These are phyloP conservation scores for Gyromitra esculenta DNA, from an alignment of 2,329 filamentous ascomycete genomes.

Conservation along the genomic window DNA sequence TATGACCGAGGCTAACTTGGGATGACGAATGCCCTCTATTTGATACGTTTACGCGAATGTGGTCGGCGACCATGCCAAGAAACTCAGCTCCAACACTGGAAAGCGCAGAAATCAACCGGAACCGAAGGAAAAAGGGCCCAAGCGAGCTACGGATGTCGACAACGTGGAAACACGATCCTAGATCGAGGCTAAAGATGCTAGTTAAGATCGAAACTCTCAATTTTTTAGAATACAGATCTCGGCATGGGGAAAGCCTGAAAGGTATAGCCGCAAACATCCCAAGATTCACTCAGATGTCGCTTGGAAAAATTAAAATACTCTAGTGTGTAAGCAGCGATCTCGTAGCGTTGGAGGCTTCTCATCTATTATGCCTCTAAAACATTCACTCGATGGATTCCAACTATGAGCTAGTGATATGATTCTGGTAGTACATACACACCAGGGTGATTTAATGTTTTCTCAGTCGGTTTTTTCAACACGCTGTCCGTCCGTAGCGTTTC, in stretches of 20 bases:
- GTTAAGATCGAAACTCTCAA: slow-evolving; percentile 7
- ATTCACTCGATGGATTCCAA: neutral
- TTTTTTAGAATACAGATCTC: neutral
- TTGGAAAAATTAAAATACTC: neutral
- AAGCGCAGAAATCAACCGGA: neutral
- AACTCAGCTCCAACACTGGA: neutral
- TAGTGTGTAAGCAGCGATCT: neutral
- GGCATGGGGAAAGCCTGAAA: neutral
- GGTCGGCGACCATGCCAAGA: slow-evolving; percentile 18
- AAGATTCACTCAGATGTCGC: neutral
- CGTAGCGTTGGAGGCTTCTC: neutral
- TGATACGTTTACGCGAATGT: slow-evolving; percentile 1
- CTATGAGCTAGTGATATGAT: too few species aligned
- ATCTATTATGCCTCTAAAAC: neutral
- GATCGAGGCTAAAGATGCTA: slow-evolving; percentile 9
- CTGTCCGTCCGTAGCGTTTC: neutral
- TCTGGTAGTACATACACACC: neutral
- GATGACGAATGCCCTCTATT: neutral
- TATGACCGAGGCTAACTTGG: neutral
- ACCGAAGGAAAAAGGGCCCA: neutral
- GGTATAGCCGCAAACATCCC: neutral
- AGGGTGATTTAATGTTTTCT: neutral
- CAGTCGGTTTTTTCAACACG: neutral
- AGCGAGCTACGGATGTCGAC: slow-evolving; percentile 8
- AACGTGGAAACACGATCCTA: slow-evolving; percentile 18